Evolutionary conservation across 2,329 filamentous ascomycete genomes (phyloP).

Genomic region (Hypoxylon sp.): DNA sequence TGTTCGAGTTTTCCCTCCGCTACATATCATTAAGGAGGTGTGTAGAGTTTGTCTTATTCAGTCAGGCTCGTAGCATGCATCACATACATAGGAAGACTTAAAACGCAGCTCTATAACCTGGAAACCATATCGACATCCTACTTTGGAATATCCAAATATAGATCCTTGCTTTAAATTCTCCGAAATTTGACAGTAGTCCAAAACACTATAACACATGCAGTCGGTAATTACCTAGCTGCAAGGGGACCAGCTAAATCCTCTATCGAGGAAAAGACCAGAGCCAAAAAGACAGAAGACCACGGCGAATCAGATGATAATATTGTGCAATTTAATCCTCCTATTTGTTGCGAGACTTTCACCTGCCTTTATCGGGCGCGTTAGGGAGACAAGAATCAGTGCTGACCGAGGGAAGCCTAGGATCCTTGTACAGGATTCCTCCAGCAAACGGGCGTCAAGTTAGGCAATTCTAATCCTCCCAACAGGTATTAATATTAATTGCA

Average conservation of each 20-base stretch:
- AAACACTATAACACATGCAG: neutral
- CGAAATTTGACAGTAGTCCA: too few species aligned
- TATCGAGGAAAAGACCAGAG: neutral
- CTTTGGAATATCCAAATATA: neutral
- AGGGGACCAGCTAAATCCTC: neutral
- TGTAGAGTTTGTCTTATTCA: too few species aligned
- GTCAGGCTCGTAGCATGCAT: neutral
- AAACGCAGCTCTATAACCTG: neutral
- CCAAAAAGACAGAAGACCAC: neutral
- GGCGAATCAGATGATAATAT: constrained; percentile 11
- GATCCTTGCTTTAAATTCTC: neutral
- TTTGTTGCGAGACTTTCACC: constrained; percentile 26
- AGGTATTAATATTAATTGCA: neutral
- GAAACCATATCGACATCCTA: neutral
- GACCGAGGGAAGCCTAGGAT: constrained; percentile 16
- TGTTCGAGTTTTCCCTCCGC: neutral
- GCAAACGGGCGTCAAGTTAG: neutral
- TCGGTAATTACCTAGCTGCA: neutral
- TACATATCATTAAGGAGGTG: neutral
- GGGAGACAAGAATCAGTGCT: constrained; percentile 6
- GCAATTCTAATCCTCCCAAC: neutral
- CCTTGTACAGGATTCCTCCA: constrained; percentile 11
- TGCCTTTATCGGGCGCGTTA: constrained; percentile 31
- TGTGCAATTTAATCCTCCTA: constrained; percentile 37
- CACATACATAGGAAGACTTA: neutral